phyloP scores from a whole-genome alignment of 2,329 filamentous ascomycete species.

The Cercospora sp. region DNA sequence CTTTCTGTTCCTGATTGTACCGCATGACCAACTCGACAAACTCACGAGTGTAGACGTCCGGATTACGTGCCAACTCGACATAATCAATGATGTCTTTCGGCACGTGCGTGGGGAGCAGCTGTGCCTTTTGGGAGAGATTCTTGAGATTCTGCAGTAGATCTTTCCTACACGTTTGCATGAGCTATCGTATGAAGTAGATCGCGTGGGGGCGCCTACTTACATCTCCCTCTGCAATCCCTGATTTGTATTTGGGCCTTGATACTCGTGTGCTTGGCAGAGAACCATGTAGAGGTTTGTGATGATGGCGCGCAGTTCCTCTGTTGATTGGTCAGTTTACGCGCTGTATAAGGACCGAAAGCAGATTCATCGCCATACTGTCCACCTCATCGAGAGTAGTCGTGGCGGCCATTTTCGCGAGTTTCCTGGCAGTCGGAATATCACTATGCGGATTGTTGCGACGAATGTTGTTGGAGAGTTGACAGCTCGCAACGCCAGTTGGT shows the following conservation, averaged over 20 bases:
- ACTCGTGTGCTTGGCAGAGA: constrained; percentile 60
- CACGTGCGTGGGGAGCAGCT: constrained; percentile 54
- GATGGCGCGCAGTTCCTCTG: constrained; percentile 59
- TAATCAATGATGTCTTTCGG: constrained; percentile 66
- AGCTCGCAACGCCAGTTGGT: background rate
- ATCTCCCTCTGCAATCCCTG: constrained; percentile 60
- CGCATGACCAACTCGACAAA: constrained; percentile 65
- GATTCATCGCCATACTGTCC: constrained; percentile 29
- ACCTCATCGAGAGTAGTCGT: constrained; percentile 37
- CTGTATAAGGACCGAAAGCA: background rate
- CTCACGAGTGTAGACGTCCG: constrained; percentile 66
- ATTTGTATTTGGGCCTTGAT: constrained; percentile 58
- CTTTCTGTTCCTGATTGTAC: constrained; percentile 63
- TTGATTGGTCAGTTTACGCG: constrained; percentile 16
- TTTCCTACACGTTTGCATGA: constrained; percentile 44
- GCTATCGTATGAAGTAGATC: background rate
- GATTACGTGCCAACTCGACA: constrained; percentile 63
- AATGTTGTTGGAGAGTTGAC: constrained; percentile 2
- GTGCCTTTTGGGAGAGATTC: constrained; percentile 52
- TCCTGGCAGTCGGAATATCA: background rate
- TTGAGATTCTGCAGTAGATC: constrained; percentile 55
- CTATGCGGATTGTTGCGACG: background rate
- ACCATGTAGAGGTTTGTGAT: constrained; percentile 63
- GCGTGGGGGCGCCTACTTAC: constrained; percentile 38
- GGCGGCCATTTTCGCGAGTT: constrained; percentile 27